phyloP scores from a whole-genome alignment of 1,284 basidiomycete genomes.

The Ustilago vetiveriae region DNA sequence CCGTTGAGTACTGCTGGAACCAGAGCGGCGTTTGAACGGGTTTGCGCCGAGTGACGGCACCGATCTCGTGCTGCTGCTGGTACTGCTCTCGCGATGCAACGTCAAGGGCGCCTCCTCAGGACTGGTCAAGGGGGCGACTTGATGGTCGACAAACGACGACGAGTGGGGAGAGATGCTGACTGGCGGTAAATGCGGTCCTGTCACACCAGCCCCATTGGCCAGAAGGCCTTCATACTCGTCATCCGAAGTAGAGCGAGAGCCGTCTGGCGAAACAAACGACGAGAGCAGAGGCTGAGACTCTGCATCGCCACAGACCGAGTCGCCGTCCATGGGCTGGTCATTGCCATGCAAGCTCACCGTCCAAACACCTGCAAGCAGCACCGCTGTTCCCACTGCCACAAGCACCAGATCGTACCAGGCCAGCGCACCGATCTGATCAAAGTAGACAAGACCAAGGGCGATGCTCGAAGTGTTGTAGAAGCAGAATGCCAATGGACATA shows the following conservation, averaged over 20 bases:
- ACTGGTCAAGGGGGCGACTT: conserved; percentile 19
- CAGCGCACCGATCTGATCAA: conserved; percentile 83
- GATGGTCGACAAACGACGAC: conserved; percentile 24
- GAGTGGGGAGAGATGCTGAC: conserved; percentile 25
- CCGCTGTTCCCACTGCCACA: conserved; percentile 80
- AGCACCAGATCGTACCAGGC: conserved; percentile 76
- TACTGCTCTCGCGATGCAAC: conserved; percentile 10
- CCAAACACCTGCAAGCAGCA: conserved; percentile 89
- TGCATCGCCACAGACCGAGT: conserved; percentile 11
- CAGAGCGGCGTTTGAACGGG: conserved; percentile 14
- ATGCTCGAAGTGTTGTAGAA: conserved; percentile 89
- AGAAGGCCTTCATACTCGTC: conserved; percentile 25
- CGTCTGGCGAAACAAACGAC: conserved; percentile 4
- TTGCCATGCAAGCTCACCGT: conserved; percentile 72
- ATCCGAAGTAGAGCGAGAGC: conserved; percentile 6
- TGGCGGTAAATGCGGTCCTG: conserved; percentile 54
- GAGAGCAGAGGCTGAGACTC: conserved; percentile 26
- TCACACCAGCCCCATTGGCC: conserved; percentile 48
- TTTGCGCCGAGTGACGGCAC: conserved; percentile 11
- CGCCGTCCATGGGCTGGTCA: conserved; percentile 17
- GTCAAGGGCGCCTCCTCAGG: conserved; percentile 26
- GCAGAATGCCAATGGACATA: conserved; percentile 94
- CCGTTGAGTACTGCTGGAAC: conserved; percentile 8
- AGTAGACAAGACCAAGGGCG: conserved; percentile 77
- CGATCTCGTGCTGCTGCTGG: background rate